Evolutionary conservation across 208 protist genomes (phyloP).

Genomic region (Trypanosoma boissoni): DNA sequence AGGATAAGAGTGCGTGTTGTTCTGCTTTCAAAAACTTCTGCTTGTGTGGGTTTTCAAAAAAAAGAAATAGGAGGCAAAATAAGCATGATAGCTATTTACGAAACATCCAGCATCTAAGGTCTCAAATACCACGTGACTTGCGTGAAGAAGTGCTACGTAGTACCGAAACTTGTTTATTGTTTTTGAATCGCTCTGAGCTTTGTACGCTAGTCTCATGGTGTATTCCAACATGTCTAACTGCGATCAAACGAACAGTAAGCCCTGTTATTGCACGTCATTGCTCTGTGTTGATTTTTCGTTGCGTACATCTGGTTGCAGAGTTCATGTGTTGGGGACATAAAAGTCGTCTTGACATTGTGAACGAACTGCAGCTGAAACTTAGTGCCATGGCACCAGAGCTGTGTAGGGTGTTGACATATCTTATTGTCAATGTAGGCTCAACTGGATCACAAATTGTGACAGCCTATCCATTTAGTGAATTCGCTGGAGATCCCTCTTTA

Average conservation of each 20-base stretch:
- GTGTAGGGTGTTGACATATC: slow-evolving; percentile 9
- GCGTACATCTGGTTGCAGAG: slow-evolving; percentile 43
- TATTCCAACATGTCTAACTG: slow-evolving; percentile 44
- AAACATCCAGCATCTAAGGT: background rate
- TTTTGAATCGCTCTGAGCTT: slow-evolving; percentile 23
- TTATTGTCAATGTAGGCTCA: slow-evolving; percentile 1
- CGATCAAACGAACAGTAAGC: slow-evolving; percentile 63
- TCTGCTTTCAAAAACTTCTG: background rate
- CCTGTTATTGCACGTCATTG: slow-evolving; percentile 71
- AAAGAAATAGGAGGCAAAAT: no score
- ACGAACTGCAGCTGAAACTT: slow-evolving; percentile 4
- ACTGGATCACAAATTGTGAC: background rate
- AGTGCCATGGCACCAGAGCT: slow-evolving; percentile 6
- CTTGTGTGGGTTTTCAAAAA: background rate
- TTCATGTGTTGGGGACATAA: slow-evolving; percentile 8
- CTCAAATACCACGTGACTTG: background rate
- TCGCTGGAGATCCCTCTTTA: background rate
- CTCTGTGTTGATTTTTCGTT: slow-evolving; percentile 58
- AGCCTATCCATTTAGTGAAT: slow-evolving; percentile 25
- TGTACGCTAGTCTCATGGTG: slow-evolving; percentile 32
- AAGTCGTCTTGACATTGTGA: background rate
- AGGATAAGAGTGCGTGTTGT: no score
- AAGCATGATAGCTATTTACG: no score
- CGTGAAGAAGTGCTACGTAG: slow-evolving; percentile 16
- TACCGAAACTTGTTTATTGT: slow-evolving; percentile 5